Evolutionary conservation across 495 filamentous ascomycete species (phyloP).

Genomic region (Annulohypoxylon stygium): DNA sequence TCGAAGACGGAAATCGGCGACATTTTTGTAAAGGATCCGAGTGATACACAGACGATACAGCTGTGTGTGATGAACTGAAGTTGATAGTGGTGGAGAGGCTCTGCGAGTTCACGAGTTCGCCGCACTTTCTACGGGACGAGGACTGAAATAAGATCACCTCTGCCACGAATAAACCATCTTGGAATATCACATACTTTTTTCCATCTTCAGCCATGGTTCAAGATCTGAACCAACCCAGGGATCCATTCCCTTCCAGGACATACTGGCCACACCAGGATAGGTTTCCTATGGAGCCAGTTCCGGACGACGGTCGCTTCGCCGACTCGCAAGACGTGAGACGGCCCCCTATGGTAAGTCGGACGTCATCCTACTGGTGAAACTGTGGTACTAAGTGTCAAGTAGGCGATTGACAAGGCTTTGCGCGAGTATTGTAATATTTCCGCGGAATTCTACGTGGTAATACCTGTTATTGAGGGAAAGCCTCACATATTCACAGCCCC

Average conservation of each 20-base stretch:
- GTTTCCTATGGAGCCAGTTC: slow-evolving; percentile 37
- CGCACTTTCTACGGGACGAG: slow-evolving; percentile 4
- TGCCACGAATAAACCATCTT: slow-evolving; percentile 11
- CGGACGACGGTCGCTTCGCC: slow-evolving; percentile 41
- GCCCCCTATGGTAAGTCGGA: slow-evolving; percentile 42
- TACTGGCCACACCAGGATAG: slow-evolving; percentile 36
- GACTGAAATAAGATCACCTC: slow-evolving; percentile 23
- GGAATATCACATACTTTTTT: not conserved
- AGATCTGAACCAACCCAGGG: slow-evolving; percentile 35
- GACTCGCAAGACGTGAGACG: slow-evolving; percentile 42
- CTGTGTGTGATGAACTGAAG: slow-evolving; percentile 39
- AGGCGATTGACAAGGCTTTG: slow-evolving; percentile 57
- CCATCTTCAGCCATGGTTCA: slow-evolving; percentile 46
- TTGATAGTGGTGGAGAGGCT: slow-evolving; percentile 30
- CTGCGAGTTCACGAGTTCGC: slow-evolving; percentile 24
- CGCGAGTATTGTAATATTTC: slow-evolving; percentile 56
- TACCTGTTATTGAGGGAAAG: slow-evolving; percentile 51
- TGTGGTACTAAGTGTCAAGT: slow-evolving; percentile 24
- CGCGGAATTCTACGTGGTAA: slow-evolving; percentile 55
- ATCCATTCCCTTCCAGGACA: slow-evolving; percentile 40
- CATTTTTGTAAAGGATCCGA: slow-evolving; percentile 26
- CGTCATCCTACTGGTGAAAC: not conserved
- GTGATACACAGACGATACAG: slow-evolving; percentile 17
- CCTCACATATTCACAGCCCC: slow-evolving; percentile 52
- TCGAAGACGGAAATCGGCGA: slow-evolving; percentile 43